A percentile compares a stretch with the other conserved stretches of the same genome.
Conservation (phyloP, 768 basidiomycete genomes). For the Paxillus ammoniavirescens region DNA sequence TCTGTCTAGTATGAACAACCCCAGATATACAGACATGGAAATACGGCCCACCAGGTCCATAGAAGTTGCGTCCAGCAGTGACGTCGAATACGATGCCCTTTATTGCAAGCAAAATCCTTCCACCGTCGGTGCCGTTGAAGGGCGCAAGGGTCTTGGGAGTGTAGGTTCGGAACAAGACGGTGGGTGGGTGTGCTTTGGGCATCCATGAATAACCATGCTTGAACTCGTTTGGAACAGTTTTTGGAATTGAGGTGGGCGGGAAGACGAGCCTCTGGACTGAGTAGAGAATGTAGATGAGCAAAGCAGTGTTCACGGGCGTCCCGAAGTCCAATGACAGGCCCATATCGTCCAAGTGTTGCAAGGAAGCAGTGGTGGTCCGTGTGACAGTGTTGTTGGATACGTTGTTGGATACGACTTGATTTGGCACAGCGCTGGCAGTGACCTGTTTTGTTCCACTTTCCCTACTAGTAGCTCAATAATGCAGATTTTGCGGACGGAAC, state of each 20-base stretch:
- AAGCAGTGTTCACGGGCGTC: slow-evolving; percentile 77
- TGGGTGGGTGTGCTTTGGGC: slow-evolving; percentile 78
- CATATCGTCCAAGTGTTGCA: slow-evolving; percentile 14
- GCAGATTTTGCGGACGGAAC: too few species aligned
- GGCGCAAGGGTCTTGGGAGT: slow-evolving; percentile 73
- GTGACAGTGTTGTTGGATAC: not conserved
- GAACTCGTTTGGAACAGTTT: slow-evolving; percentile 63
- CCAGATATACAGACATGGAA: not conserved
- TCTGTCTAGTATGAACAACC: slow-evolving; percentile 42
- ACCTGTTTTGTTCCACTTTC: too few species aligned
- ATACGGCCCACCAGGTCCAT: slow-evolving; percentile 78
- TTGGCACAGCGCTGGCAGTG: too few species aligned
- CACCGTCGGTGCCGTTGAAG: slow-evolving; percentile 62
- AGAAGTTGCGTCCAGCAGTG: slow-evolving; percentile 84
- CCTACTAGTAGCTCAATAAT: too few species aligned
- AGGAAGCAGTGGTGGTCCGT: not conserved
- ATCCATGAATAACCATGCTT: slow-evolving; percentile 89
- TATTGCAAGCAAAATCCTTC: slow-evolving; percentile 84
- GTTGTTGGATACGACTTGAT: too few species aligned
- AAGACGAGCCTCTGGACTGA: slow-evolving; percentile 72
- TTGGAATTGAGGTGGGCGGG: slow-evolving; percentile 55
- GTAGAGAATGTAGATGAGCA: slow-evolving; percentile 78
- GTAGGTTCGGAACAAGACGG: slow-evolving; percentile 73
- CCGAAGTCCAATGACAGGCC: slow-evolving; percentile 48
- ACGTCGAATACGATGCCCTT: slow-evolving; percentile 92